phyloP scores from a whole-genome alignment of 108 stramenopile species.

The Skeletonema grethae region DNA sequence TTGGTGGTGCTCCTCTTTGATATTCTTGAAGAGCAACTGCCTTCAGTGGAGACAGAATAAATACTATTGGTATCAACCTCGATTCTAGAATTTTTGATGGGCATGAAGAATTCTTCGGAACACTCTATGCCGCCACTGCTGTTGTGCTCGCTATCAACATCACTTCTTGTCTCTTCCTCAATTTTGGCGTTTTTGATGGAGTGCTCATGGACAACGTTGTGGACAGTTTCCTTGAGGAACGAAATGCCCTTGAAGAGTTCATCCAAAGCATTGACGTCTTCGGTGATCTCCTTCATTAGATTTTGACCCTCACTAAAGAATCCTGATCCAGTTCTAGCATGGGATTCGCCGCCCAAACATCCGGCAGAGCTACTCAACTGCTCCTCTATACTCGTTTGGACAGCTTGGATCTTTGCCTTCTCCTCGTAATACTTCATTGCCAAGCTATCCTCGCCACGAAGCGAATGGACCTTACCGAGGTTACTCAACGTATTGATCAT shows the following conservation, averaged over 20 bases:
- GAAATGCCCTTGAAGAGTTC: constrained; percentile 79
- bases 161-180: constrained; percentile 17
- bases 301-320: constrained; percentile 41
- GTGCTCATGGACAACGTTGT: constrained; percentile 5
- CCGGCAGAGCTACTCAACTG: constrained; percentile 21
- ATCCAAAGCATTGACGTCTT: constrained; percentile 82
- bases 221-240: constrained; percentile 53
- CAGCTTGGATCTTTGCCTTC: constrained; percentile 71
- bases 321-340: constrained; percentile 32
- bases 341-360: constrained; percentile 32
- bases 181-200: not conserved
- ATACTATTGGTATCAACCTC: constrained; percentile 12
- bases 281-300: constrained; percentile 78
- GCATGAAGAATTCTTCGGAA: not conserved
- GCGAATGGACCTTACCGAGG: constrained; percentile 81
- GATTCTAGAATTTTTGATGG: constrained; percentile 5
- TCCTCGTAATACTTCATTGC: constrained; percentile 81
- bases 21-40: not conserved
- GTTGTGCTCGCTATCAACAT: constrained; percentile 6
- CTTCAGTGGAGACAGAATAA: not conserved
- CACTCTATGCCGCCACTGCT: not conserved
- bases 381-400: constrained; percentile 30
- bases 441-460: constrained; percentile 74
- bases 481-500: constrained; percentile 69
- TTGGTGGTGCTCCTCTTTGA: constrained; percentile 18